Base-by-base conservation (phyloP, 306 rosid genomes). In the Sicyos edulis region DNA sequence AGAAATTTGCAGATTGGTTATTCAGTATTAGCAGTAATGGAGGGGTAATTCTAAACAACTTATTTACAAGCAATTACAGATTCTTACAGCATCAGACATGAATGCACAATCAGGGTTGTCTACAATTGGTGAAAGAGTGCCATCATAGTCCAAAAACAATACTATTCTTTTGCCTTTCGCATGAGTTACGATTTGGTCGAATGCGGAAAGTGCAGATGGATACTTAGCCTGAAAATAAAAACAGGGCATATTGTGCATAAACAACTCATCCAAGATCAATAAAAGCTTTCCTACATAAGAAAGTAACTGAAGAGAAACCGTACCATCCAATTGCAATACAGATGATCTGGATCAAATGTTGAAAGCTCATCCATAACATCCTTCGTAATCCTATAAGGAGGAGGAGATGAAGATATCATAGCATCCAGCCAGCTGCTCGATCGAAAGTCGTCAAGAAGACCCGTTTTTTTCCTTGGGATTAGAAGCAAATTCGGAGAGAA, bases 361-460 rank as follows among this genome's bases (percentile, higher is more conserved):
- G 85, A 73, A 81, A 74, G 77, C 32, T 87, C 98, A 51, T 84
- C 80, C 69, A 70, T 71, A 66, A 79, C 78, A 72, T 47, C 92
- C 80, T 85, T 93, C 32, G 88, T 22, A 80, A 77, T 55, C 86
- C 81, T 87, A 78, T 68, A 83, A 40, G 85, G 88, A 54, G 97
- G 93, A 77, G 99, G 99, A 45, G 99, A 93, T 49, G 99, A 93
- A 76, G 96, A 82, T 85, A 89, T 93, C 99, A 93, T 93, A 76
- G 99, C 92, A 86, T 93, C 99, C 50, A 93, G 83, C 89, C 91
- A 93, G 71, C 88, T 61, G 77, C 87, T 82, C 24, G 79, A 77
- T 60, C 93, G 92, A 77, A 93, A 82, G 62, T 93, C 99, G 40
- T 87, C 97, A 75, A 88, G 92, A 54, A 91, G 62, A 37, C 88